phyloP scores from a whole-genome alignment of 2,329 filamentous ascomycete species.

The Verticillium dahliae region DNA sequence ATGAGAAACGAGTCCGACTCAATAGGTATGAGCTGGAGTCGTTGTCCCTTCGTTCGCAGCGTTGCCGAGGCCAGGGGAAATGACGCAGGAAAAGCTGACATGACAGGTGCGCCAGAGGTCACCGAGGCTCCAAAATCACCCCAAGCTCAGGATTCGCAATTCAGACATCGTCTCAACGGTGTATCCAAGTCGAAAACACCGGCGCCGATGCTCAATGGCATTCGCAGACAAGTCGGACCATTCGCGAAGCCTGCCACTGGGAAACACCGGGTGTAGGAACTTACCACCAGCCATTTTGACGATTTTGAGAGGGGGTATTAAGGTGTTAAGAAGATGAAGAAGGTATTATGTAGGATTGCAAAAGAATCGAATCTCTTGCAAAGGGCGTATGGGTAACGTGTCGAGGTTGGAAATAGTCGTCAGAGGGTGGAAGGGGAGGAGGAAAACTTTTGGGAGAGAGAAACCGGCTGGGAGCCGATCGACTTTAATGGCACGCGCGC shows the following conservation, averaged over 20 bases:
- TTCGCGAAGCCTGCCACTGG: not conserved
- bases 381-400: constrained; percentile 7
- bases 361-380: constrained; percentile 11
- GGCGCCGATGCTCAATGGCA: not conserved
- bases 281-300: constrained; percentile 40
- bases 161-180: not conserved
- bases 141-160: not conserved
- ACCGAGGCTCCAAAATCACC: not conserved
- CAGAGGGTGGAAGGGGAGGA: constrained; percentile 3
- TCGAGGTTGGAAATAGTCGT: constrained; percentile 3
- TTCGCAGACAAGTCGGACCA: not conserved
- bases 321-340: constrained; percentile 5
- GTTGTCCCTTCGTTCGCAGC: not conserved
- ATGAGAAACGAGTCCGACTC: not conserved
- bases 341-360: constrained; percentile 17
- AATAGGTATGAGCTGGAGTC: not conserved
- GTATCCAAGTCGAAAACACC: not conserved
- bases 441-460: constrained; percentile 13
- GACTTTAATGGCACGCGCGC: not conserved
- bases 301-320: constrained; percentile 9
- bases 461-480: not conserved
- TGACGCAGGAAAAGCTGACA: constrained; percentile 20
- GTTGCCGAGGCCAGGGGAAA: constrained; percentile 18
- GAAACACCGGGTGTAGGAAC: constrained; percentile 13
- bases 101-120: not conserved